These are phyloP conservation scores for Paradendryphiella salina DNA, from an alignment of 2,329 filamentous ascomycete genomes.

Conservation along the genomic window DNA sequence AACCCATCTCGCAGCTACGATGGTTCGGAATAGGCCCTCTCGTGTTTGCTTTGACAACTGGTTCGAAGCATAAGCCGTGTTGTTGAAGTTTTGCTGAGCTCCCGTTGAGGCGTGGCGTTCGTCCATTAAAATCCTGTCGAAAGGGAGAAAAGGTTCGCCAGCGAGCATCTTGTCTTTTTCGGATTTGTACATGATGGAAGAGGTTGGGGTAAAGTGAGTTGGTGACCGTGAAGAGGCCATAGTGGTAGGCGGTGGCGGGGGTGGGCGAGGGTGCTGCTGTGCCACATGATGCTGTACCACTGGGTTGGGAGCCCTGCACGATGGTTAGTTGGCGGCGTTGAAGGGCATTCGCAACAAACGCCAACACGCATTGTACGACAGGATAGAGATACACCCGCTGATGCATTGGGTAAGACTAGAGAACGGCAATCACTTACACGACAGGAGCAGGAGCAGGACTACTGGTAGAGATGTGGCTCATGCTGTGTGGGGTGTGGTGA, in stretches of 20 bases:
- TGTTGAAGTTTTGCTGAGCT: conserved; percentile 85
- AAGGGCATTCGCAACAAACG: background rate
- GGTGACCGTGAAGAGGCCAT: conserved; percentile 30
- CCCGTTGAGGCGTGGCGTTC: conserved; percentile 84
- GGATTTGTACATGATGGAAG: conserved; percentile 53
- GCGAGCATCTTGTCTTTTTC: conserved; percentile 91
- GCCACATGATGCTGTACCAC: conserved; percentile 30
- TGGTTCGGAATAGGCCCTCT: conserved; percentile 69
- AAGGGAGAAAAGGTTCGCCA: conserved; percentile 78
- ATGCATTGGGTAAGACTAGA: too few species aligned
- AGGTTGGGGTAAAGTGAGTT: conserved; percentile 27
- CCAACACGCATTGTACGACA: background rate
- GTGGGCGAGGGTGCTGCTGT: conserved; percentile 30
- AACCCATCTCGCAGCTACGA: conserved; percentile 64
- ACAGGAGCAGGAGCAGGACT: conserved; percentile 19
- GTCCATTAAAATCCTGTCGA: conserved; percentile 73
- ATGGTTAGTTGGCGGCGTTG: background rate
- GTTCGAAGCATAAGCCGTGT: conserved; percentile 72
- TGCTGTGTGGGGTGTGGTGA: conserved; percentile 36
- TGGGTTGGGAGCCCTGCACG: conserved; percentile 46
- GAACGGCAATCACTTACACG: conserved; percentile 6
- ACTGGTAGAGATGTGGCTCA: conserved; percentile 32
- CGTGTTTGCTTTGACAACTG: conserved; percentile 67
- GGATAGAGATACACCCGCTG: background rate
- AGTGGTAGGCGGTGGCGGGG: conserved; percentile 22